Base-by-base conservation (phyloP, 768 basidiomycete species). In the Hemileccinum impolitum region DNA sequence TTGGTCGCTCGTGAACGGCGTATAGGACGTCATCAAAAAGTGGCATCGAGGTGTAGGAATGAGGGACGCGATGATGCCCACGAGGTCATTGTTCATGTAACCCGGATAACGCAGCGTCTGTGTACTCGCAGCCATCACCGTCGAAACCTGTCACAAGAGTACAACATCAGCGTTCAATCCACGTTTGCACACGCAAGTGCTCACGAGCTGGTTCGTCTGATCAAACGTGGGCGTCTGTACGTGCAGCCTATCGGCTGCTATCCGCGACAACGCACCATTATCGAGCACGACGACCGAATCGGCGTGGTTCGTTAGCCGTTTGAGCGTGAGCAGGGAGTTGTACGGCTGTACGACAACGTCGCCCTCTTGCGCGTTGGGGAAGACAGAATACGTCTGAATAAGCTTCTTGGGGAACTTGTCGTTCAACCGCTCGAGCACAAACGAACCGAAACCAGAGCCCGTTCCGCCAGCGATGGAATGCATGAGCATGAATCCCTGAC, bases 261-360 rank as follows among this genome's bases (percentile, higher is more conserved):
- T 94, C 45, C 94, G 81, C 17, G 91, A 79, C 36, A 99, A 72
- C 26, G 96, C 96, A 19, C 93, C 89, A 61, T 99, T 98, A 59
- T 99, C 96, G 39, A 99, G 79, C 3, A 99, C 96, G 28, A 99
- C 92, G 35, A 98, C 95, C 6, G 90, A 90, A 66, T 99, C 96
- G 0, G 96, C 96, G 59, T 96, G 92, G 64, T 98, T 94, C 7
- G 92, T 90, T 31, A 99, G 75, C 11, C 96, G 81, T 65, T 96
- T 96, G 44, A 97, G 78, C 3, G 96, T 92, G 15, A 98, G 75
- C 43, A 99, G 68, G 1, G 92, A 92, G 67, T 99, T 99, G 71
- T 99, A 99, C 5, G 96, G 96, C 63, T 98, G 96, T 6, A 99
- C 96, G 45, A 99, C 94, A 48, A 99, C 94, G 58, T 98, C 96